Percentiles rank a stretch among this genome's conserved stretches.
phyloP scores from a whole-genome alignment of 2,329 filamentous ascomycete genomes.

The Lecanicillium sp. region DNA sequence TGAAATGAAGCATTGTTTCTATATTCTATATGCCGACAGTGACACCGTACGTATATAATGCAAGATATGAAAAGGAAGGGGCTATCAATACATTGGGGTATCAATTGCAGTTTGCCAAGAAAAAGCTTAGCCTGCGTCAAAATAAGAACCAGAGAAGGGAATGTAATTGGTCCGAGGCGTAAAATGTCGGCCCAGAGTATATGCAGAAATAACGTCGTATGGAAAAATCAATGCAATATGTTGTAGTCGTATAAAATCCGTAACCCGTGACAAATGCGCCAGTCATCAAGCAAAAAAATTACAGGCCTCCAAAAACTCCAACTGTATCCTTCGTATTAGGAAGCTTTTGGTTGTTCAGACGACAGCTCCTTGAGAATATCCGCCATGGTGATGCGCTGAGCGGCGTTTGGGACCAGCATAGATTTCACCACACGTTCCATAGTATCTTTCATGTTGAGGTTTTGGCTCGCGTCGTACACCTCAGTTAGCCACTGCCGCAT shows the following conservation, averaged over 20 bases:
- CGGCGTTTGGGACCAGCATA: conserved; percentile 45
- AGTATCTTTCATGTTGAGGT: conserved; percentile 37
- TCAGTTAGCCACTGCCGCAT: conserved; percentile 52
- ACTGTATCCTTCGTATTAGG: too few species aligned
- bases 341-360: neutral
- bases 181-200: too few species aligned
- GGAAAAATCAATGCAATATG: too few species aligned
- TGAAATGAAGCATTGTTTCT: conserved; percentile 3
- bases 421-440: conserved; percentile 44
- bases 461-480: conserved; percentile 39
- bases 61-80: neutral
- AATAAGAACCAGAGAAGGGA: neutral
- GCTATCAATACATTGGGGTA: too few species aligned
- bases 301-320: neutral
- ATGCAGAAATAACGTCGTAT: too few species aligned
- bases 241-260: too few species aligned
- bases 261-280: neutral
- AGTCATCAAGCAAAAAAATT: neutral
- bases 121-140: too few species aligned
- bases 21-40: neutral
- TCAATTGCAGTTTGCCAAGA: too few species aligned
- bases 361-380: conserved; percentile 37
- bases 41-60: neutral
- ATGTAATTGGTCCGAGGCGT: too few species aligned
- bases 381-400: conserved; percentile 47